Conservation (phyloP, 306 rosid species). For the Citrullus colocynthis region DNA sequence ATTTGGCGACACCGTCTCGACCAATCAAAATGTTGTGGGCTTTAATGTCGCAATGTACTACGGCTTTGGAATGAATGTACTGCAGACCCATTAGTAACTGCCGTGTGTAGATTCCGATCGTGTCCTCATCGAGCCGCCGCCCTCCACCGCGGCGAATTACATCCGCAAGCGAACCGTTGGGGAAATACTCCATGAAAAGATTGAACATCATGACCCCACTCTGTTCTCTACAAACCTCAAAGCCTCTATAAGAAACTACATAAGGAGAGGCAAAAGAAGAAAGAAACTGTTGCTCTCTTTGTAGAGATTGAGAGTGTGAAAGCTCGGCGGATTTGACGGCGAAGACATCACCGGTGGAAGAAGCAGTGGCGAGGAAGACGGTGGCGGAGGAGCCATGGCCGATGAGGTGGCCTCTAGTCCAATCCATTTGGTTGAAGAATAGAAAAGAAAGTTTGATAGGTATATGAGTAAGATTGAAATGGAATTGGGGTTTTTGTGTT, state of each 20-base stretch:
- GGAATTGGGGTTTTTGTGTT: background rate
- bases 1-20: constrained; percentile 45
- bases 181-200: constrained; percentile 61
- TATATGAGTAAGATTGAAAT: background rate
- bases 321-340: constrained; percentile 70
- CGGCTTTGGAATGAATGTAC: constrained; percentile 46
- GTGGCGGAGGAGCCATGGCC: constrained; percentile 84
- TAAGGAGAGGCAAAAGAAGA: constrained; percentile 45
- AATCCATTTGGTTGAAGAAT: constrained; percentile 26
- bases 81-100: constrained; percentile 44
- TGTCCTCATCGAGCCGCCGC: constrained; percentile 16
- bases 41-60: constrained; percentile 89
- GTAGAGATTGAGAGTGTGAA: constrained; percentile 28
- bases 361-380: constrained; percentile 45
- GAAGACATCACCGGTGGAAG: constrained; percentile 10
- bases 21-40: constrained; percentile 57
- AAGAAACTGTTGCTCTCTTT: constrained; percentile 42
- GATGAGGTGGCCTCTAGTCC: constrained; percentile 66
- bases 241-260: constrained; percentile 46
- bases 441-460: background rate
- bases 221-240: constrained; percentile 46
- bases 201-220: constrained; percentile 42
- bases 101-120: constrained; percentile 24
- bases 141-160: constrained; percentile 22
- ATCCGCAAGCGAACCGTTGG: constrained; percentile 42